Evolutionary conservation across 441 rosid genomes (phyloP), one percentile per base, ranked within the genome.

Genomic region (Adansonia grandidieri): DNA sequence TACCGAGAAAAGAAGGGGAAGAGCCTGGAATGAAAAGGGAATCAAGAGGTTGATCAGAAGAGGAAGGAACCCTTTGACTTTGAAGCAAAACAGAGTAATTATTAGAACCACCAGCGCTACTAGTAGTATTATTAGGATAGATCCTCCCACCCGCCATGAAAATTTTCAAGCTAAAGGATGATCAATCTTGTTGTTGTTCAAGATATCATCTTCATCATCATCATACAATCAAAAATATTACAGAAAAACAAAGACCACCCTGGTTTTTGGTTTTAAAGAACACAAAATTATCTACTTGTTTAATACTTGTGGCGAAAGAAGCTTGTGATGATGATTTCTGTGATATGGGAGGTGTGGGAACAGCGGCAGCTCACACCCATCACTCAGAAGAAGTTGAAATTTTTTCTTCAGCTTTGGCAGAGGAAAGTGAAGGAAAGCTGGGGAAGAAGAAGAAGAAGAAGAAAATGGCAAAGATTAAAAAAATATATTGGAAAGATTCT

Each of bases 311-410:
- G 96, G 81, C 96, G 96, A 32, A 91, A 91, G 85, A 91, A 91
- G 81, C 96, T 91, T 78, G 96, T 91, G 85, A 90, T 89, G 88
- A 90, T 88, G 84, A 91, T 88, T 76, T 86, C 92, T 32, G 95
- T 89, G 84, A 91, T 90, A 81, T 88, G 90, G 77, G 93, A 91
- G n/a, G 92, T 88, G 83, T 85, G 90, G 79, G 92, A 88, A 79
- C 93, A 87, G 56, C 85, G 85, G 83, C 88, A 62, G 84, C 87
- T 81, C 89, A 84, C 88, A 80, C 91, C 92, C 95, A 91, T 91
- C 92, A 85, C 85, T 85, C 89, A 86, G 88, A 73, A 84, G 74
- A 78, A 61, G 24, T 19, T 24, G 24, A 32, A 53, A 1, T 7
- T 37, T 40, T 71, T 40, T 71, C 68, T 47, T 37, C 32, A 19